Evolutionary conservation across 495 filamentous ascomycete species (phyloP).

Genomic region (Penicillium macrosclerotiorum): DNA sequence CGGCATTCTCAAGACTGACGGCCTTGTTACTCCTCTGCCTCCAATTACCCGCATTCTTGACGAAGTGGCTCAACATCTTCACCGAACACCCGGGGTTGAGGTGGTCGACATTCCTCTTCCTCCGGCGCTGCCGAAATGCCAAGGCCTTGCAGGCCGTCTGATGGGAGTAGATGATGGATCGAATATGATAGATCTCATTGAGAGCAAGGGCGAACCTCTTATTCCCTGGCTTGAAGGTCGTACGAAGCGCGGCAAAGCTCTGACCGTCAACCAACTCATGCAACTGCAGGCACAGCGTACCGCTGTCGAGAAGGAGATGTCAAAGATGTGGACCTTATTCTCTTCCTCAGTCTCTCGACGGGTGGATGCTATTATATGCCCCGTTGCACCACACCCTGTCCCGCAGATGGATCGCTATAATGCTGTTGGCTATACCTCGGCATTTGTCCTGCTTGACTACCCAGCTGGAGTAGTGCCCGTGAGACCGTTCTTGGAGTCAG

Average conservation of each 20-base stretch:
- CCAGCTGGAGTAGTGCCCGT: slow-evolving; percentile 59
- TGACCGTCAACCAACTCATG: slow-evolving; percentile 42
- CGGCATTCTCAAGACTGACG: slow-evolving; percentile 58
- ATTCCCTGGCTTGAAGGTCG: slow-evolving; percentile 57
- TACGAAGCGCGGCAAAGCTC: slow-evolving; percentile 39
- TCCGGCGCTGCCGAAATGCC: slow-evolving; percentile 47
- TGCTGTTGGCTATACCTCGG: slow-evolving; percentile 58
- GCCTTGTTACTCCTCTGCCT: slow-evolving; percentile 56
- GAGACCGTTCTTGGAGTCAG: slow-evolving; percentile 42
- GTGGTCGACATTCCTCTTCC: slow-evolving; percentile 54
- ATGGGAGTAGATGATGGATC: slow-evolving; percentile 56
- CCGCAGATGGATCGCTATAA: slow-evolving; percentile 64
- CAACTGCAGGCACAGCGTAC: slow-evolving; percentile 50
- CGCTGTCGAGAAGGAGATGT: slow-evolving; percentile 52
- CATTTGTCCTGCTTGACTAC: slow-evolving; percentile 61
- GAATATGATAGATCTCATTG: slow-evolving; percentile 53
- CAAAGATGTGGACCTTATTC: slow-evolving; percentile 51
- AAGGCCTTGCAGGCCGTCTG: slow-evolving; percentile 54
- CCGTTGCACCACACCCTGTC: slow-evolving; percentile 60
- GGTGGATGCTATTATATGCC: slow-evolving; percentile 56
- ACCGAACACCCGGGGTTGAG: slow-evolving; percentile 42
- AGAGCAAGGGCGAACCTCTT: slow-evolving; percentile 52
- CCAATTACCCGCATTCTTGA: slow-evolving; percentile 53
- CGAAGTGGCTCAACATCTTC: slow-evolving; percentile 47
- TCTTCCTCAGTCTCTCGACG: slow-evolving; percentile 21